These are phyloP conservation scores for Wilcoxina mikolae DNA, from an alignment of 495 filamentous ascomycete genomes.

Conservation along the genomic window DNA sequence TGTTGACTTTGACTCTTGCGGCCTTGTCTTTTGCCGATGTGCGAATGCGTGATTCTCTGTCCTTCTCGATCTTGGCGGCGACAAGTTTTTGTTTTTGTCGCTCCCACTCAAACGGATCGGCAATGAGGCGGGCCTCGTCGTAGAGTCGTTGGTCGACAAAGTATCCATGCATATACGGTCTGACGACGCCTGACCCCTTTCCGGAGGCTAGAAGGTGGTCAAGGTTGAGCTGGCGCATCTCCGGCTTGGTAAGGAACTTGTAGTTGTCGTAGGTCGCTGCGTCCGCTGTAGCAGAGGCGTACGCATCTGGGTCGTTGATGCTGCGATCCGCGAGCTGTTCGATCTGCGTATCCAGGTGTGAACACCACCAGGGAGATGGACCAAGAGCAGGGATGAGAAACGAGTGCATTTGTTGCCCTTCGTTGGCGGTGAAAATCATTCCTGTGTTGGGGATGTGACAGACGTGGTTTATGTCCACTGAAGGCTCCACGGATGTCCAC, in stretches of 20 bases:
- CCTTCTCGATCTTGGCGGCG: conserved; percentile 86
- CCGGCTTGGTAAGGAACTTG: conserved; percentile 82
- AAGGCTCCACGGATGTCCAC: conserved; percentile 90
- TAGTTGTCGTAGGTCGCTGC: conserved; percentile 92
- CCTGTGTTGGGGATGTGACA: conserved; percentile 74
- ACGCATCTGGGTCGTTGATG: conserved; percentile 52
- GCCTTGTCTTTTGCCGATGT: conserved; percentile 57
- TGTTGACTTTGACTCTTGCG: conserved; percentile 56
- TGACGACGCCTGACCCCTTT: conserved; percentile 44
- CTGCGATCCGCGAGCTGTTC: conserved; percentile 90
- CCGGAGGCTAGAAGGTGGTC: conserved; percentile 78
- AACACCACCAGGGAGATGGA: conserved; percentile 86
- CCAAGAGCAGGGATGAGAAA: conserved; percentile 94
- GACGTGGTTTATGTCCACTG: conserved; percentile 85
- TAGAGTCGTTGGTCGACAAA: conserved; percentile 87
- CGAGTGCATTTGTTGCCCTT: conserved; percentile 78
- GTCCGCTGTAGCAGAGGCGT: conserved; percentile 32
- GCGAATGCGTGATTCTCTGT: conserved; percentile 78
- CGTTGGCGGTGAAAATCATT: conserved; percentile 91
- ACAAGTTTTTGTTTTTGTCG: conserved; percentile 75
- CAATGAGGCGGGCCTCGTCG: conserved; percentile 82
- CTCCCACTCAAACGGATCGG: conserved; percentile 83
- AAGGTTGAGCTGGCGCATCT: conserved; percentile 64
- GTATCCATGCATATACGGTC: conserved; percentile 97
- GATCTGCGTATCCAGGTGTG: conserved; percentile 89